Evolutionary conservation across 1,139 yeast genomes (phyloP), one percentile per base, ranked within the genome.

Genomic region (Meyerozyma elateridarum): DNA sequence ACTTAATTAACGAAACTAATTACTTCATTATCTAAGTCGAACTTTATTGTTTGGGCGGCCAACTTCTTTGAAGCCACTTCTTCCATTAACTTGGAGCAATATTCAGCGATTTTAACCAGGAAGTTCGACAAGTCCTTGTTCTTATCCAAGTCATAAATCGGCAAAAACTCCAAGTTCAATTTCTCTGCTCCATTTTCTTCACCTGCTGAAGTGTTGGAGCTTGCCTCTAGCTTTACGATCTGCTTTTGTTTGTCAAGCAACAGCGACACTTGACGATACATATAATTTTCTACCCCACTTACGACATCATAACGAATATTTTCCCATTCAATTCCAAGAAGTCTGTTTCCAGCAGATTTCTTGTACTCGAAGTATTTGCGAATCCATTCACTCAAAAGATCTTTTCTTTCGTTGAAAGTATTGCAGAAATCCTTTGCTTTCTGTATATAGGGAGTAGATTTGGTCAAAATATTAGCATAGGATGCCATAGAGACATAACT

Each of bases 291-390:
- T 12, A 64, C 45, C 2, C 72, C 72, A 36, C 55, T 52, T 4
- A 59, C 41, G 27, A 66, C 44, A 28, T 68, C 74, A 33, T 59
- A 54, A 22, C 73, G 48, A 25, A 67, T 59, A 34, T 63, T 69
- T 37, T 68, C 73, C 73, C 72, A 68, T 46, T 65, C 73, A 45
- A 68, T 60, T 1, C 64, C 70, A 18, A 65, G 38, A 14, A 66
- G 45, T 18, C 66, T 66, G 45, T 61, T 62, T 2, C 59, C 58
- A n/a, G 56, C 50, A 3, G 61, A 49, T 39, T 62, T 64, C 34
- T 62, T 66, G 38, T 64, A 64, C 34, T 56, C 64, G 48, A 68
- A 67, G 43, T 56, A 64, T 25, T 57, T 54, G 39, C 49, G 45
- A 15, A 66, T 45, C 68, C 70, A 61, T 14, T 27, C 31, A 22